Evolutionary conservation across 1,139 yeast genomes (phyloP).

Genomic region (Citeromyces hawaiiensis): DNA sequence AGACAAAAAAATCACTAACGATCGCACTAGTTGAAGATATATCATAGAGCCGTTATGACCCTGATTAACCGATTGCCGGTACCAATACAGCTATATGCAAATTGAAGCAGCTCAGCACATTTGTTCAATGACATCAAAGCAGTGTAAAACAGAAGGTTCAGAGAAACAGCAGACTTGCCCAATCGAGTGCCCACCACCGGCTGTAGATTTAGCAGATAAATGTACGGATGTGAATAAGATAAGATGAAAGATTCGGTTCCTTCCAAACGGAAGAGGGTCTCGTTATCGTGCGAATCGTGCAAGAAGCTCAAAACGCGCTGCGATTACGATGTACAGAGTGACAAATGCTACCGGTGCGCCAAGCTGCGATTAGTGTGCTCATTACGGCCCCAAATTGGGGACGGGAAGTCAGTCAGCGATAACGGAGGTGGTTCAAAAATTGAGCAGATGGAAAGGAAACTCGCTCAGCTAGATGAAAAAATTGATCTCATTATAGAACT

Average conservation of each 20-base stretch:
- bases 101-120: too few species aligned
- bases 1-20: too few species aligned
- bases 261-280: conserved; percentile 23
- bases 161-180: too few species aligned
- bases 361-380: conserved; percentile 32
- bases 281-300: conserved; percentile 35
- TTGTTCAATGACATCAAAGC: too few species aligned
- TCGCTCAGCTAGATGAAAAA: background rate
- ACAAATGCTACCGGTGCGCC: conserved; percentile 34
- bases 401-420: background rate
- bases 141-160: too few species aligned
- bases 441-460: background rate
- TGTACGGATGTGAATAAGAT: background rate
- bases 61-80: too few species aligned
- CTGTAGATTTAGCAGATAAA: too few species aligned
- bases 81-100: too few species aligned
- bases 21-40: too few species aligned
- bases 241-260: background rate
- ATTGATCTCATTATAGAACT: background rate
- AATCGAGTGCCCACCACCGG: too few species aligned
- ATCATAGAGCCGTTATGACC: too few species aligned
- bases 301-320: conserved; percentile 40
- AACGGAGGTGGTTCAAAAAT: background rate
- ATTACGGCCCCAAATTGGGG: conserved; percentile 10
- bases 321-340: conserved; percentile 24